A percentile compares a stretch with the other conserved stretches of the same genome.
These are phyloP conservation scores for Aspergillus sp. DNA, from an alignment of 2,329 filamentous ascomycete species.

Conservation along the genomic window DNA sequence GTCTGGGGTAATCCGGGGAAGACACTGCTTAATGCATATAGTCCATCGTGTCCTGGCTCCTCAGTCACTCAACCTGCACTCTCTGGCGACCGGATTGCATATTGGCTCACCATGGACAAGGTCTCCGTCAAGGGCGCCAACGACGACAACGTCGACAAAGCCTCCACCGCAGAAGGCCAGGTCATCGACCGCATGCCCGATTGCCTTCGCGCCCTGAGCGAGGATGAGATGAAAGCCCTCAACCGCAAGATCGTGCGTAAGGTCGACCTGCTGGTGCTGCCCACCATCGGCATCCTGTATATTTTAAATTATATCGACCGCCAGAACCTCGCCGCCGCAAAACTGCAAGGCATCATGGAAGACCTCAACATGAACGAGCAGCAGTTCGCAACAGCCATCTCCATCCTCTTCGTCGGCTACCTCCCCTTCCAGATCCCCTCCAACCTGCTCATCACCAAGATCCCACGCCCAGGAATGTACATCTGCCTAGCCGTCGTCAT, in stretches of 20 bases:
- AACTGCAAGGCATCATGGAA: constrained; percentile 42
- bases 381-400: constrained; percentile 34
- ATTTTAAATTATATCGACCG: constrained; percentile 45
- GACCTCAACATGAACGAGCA: constrained; percentile 39
- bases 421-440: constrained; percentile 43
- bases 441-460: constrained; percentile 53
- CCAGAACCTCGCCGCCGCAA: constrained; percentile 39
- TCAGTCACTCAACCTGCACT: not conserved
- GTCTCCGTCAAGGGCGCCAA: not conserved
- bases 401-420: constrained; percentile 29
- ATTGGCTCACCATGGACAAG: constrained; percentile 18
- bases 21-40: constrained; percentile 1
- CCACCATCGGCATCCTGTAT: constrained; percentile 38
- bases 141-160: constrained; percentile 14
- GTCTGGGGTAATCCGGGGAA: not conserved
- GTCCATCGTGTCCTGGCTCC: not conserved
- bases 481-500: constrained; percentile 56
- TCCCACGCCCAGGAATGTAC: constrained; percentile 52
- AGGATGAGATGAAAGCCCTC: constrained; percentile 23
- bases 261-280: constrained; percentile 31
- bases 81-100: not conserved
- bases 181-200: constrained; percentile 25
- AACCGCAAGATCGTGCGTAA: constrained; percentile 28
- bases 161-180: constrained; percentile 25
- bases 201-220: constrained; percentile 22